Base-by-base conservation (phyloP, 2,329 filamentous ascomycete genomes). In the Penicillium polonicum region DNA sequence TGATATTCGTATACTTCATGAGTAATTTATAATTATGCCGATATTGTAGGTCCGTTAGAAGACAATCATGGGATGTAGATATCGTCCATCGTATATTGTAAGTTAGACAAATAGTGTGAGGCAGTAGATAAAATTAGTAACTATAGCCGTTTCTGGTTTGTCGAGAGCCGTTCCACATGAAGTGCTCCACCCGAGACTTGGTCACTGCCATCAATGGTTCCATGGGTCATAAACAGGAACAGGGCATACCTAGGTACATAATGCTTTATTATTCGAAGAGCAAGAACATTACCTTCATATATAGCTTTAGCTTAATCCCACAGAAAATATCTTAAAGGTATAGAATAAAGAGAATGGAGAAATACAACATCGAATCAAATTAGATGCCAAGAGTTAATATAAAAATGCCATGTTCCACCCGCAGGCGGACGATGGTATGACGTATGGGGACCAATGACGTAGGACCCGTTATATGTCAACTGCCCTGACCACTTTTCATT, bases 361-460 rank as follows among this genome's bases (percentile, higher is more conserved):
- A 45, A 45, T 31, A 19, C 15, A 21, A 21, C 8, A 21, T 9
- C 19, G n/a, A 36, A n/a, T 19, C 33, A 35, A 27, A 25, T 25
- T n/a, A 21, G 5, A 35, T 25, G 50, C 50, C 50, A 52, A 52
- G 52, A 52, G 5, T 53, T 53, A 57, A 57, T 57, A 42, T 53
- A 56, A 36, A 33, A 52, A 19, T 59, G 49, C 50, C 41, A 29
- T 21, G 48, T 61, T 58, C 55, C 59, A 27, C 21, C 21, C 6
- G 17, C 12, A 15, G 31, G 10, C 12, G 12, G 51, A 38, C 39
- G 38, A 36, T 52, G 42, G 38, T 45, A 65, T 65, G 63, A 65
- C 63, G 63, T 65, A 48, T 48, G 12, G 31, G 25, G 6, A n/a
- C 29, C 58, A 44, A 60, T 60, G 58, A 60, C 58, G 33, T 35